A percentile compares a stretch with the other conserved stretches of the same genome.
phyloP scores from a whole-genome alignment of 768 basidiomycete genomes.

The Tephrocybe sp. region DNA sequence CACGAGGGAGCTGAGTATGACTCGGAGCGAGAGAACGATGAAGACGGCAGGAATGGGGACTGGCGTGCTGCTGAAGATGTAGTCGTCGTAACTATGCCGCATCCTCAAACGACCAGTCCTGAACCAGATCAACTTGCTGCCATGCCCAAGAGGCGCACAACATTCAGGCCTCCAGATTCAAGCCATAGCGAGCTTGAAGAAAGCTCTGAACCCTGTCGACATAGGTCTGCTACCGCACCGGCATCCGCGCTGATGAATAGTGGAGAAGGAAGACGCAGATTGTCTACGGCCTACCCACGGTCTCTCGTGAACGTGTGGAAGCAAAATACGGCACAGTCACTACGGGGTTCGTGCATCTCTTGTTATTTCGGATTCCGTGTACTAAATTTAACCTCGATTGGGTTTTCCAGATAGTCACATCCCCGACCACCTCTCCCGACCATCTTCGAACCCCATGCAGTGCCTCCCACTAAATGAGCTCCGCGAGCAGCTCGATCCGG shows the following conservation, averaged over 20 bases:
- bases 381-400: neutral
- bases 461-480: conserved; percentile 43
- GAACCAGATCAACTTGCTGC: too few relatives aligned
- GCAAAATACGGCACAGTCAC: neutral
- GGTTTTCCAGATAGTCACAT: neutral
- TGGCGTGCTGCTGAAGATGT: too few relatives aligned
- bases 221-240: neutral
- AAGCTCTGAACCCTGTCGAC: too few relatives aligned
- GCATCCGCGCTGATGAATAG: neutral
- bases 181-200: too few relatives aligned
- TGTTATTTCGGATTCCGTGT: too few relatives aligned
- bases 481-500: conserved; percentile 51
- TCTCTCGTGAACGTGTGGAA: neutral
- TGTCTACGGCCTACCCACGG: conserved; percentile 1
- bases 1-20: conserved; percentile 24
- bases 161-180: too few relatives aligned
- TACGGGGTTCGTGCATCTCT: neutral
- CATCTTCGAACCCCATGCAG: conserved; percentile 21
- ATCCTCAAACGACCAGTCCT: too few relatives aligned
- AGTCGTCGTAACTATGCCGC: too few relatives aligned
- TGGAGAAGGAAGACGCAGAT: neutral
- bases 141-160: too few relatives aligned
- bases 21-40: conserved; percentile 14
- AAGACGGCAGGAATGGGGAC: neutral
- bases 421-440: neutral